phyloP scores from a whole-genome alignment of 1,284 basidiomycete species.

The Polyporus tsugae region DNA sequence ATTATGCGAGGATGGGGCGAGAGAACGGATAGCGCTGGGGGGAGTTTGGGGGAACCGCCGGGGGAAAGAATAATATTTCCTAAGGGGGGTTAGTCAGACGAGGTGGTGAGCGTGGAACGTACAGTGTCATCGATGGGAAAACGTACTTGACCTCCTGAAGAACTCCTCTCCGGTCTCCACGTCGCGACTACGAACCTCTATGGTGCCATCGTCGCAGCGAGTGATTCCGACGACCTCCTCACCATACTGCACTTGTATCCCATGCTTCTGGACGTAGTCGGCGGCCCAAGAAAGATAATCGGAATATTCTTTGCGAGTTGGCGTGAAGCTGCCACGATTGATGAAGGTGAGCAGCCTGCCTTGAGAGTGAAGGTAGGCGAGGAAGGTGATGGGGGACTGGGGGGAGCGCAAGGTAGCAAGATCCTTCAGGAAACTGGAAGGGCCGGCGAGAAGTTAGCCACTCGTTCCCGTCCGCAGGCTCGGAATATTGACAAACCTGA shows the following conservation, averaged over 20 bases:
- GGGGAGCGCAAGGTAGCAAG: slow-evolving; percentile 65
- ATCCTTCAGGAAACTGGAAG: slow-evolving; percentile 63
- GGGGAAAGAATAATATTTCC: slow-evolving; percentile 60
- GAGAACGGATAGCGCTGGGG: slow-evolving; percentile 46
- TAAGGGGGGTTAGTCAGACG: slow-evolving; percentile 33
- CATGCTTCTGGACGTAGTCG: slow-evolving; percentile 50
- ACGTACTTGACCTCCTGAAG: slow-evolving; percentile 50
- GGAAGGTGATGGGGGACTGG: slow-evolving; percentile 63
- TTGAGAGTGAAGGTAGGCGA: slow-evolving; percentile 62
- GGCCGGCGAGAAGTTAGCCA: slow-evolving; percentile 23
- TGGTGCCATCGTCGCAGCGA: slow-evolving; percentile 45
- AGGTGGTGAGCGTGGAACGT: slow-evolving; percentile 16
- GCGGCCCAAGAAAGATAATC: slow-evolving; percentile 68
- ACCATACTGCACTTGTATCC: slow-evolving; percentile 55
- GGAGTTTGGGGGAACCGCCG: slow-evolving; percentile 57
- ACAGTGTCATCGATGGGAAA: slow-evolving; percentile 19
- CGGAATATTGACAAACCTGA: slow-evolving; percentile 47
- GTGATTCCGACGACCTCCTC: slow-evolving; percentile 56
- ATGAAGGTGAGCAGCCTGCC: slow-evolving; percentile 57
- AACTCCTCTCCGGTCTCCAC: slow-evolving; percentile 46
- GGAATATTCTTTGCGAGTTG: slow-evolving; percentile 55
- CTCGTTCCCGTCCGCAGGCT: slow-evolving; percentile 3
- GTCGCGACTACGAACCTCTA: slow-evolving; percentile 50
- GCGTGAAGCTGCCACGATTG: slow-evolving; percentile 47
- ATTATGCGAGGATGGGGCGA: slow-evolving; percentile 48